A percentile compares a stretch with the other conserved stretches of the same genome.
These are phyloP conservation scores for Xylariales sp. DNA, from an alignment of 2,329 filamentous ascomycete genomes.

Conservation along the genomic window DNA sequence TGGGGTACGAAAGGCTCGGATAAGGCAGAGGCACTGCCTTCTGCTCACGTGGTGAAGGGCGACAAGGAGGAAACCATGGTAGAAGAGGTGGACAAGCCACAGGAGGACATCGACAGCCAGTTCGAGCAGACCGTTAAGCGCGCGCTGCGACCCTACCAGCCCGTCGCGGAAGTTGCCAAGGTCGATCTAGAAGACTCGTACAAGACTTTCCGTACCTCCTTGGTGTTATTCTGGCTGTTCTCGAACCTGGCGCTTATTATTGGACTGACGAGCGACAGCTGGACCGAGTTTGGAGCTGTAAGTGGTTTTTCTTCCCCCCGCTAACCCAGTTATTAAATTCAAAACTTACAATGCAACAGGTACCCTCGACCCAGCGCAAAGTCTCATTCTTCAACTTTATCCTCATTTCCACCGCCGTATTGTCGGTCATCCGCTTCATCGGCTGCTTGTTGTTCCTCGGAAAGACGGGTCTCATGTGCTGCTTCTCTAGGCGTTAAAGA, in stretches of 20 bases:
- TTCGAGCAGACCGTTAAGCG: conserved; percentile 96
- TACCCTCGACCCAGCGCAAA: conserved; percentile 68
- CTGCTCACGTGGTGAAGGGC: conserved; percentile 80
- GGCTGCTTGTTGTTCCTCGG: conserved; percentile 95
- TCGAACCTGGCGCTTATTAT: conserved; percentile 84
- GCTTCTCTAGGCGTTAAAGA: conserved; percentile 74
- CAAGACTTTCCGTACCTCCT: conserved; percentile 97
- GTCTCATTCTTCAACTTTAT: conserved; percentile 88
- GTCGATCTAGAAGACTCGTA: conserved; percentile 96
- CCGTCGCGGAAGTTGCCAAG: conserved; percentile 71
- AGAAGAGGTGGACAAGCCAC: conserved; percentile 93
- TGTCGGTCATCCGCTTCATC: conserved; percentile 84
- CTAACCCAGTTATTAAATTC: too few species aligned
- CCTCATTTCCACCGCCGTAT: conserved; percentile 79
- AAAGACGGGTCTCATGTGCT: conserved; percentile 93
- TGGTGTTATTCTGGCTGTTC: conserved; percentile 95
- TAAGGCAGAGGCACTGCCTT: conserved; percentile 88
- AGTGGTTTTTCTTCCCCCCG: too few species aligned
- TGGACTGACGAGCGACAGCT: conserved; percentile 81
- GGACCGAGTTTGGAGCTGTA: conserved; percentile 84
- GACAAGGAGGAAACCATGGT: conserved; percentile 88
- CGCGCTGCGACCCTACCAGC: conserved; percentile 77
- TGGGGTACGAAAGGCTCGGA: conserved; percentile 99
- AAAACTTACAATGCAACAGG: conserved; percentile 45
- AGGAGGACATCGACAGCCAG: conserved; percentile 96